These are phyloP conservation scores for Ottelia alismoides DNA, from an alignment of 106 monocot species.

Conservation along the genomic window DNA sequence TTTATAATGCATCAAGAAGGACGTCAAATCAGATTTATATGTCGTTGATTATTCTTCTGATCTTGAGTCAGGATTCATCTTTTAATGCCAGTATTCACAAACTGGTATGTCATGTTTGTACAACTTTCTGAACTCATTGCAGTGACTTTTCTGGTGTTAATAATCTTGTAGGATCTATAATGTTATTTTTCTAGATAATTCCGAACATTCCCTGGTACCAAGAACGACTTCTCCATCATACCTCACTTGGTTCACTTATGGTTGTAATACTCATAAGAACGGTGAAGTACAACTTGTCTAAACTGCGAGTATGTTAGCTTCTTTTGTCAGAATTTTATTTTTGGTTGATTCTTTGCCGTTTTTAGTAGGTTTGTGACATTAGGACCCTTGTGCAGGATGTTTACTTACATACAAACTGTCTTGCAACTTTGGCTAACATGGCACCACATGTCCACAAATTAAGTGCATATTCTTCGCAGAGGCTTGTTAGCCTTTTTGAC, in stretches of 20 bases:
- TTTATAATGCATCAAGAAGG: slow-evolving; percentile 83
- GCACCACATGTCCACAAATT: slow-evolving; percentile 89
- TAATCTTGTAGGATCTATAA: no score
- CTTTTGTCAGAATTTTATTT: no score
- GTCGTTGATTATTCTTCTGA: slow-evolving; percentile 85
- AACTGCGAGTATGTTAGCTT: slow-evolving; percentile 50
- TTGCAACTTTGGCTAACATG: slow-evolving; percentile 95
- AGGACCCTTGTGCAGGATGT: slow-evolving; percentile 67
- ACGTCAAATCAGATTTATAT: slow-evolving; percentile 97
- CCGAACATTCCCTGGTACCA: slow-evolving; percentile 86
- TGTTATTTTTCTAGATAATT: slow-evolving; percentile 57
- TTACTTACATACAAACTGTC: slow-evolving; percentile 96
- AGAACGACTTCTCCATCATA: slow-evolving; percentile 79
- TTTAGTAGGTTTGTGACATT: no score
- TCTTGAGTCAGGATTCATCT: slow-evolving; percentile 97
- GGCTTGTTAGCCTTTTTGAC: slow-evolving; percentile 97
- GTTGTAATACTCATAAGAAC: slow-evolving; percentile 87
- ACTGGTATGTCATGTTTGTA: slow-evolving; percentile 63
- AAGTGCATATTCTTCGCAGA: slow-evolving; percentile 92
- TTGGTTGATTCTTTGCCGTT: no score
- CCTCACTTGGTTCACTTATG: slow-evolving; percentile 96
- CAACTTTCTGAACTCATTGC: no score
- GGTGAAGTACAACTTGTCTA: slow-evolving; percentile 90
- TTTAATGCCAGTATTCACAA: slow-evolving; percentile 98
- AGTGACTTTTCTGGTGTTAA: no score